phyloP scores from a whole-genome alignment of 116 monocot species.

The Iris pallida region DNA sequence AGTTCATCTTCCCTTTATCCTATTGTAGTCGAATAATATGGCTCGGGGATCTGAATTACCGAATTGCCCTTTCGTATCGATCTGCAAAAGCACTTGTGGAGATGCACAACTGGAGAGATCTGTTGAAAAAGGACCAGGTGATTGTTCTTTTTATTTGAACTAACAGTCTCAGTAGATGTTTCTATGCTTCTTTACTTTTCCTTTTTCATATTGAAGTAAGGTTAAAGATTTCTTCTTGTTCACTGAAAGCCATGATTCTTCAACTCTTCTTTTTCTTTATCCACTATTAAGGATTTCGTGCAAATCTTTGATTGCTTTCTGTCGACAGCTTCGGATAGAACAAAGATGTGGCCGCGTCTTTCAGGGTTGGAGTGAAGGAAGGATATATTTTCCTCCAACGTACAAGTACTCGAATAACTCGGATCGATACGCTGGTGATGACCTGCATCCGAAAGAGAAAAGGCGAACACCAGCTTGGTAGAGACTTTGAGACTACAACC shows the following conservation, averaged over 20 bases:
- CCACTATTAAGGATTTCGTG: not conserved
- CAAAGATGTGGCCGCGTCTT: slow-evolving; percentile 54
- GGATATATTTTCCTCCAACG: slow-evolving; percentile 78
- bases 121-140: slow-evolving; percentile 90
- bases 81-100: slow-evolving; percentile 48
- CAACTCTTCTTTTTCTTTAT: slow-evolving; percentile 6
- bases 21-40: slow-evolving; percentile 63
- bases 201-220: not conserved
- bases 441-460: slow-evolving; percentile 44
- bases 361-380: slow-evolving; percentile 76
- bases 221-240: slow-evolving; percentile 9
- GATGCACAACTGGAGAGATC: slow-evolving; percentile 62
- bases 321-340: slow-evolving; percentile 55
- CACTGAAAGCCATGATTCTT: slow-evolving; percentile 11
- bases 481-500: not conserved
- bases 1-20: not conserved
- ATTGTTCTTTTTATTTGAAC: not conserved
- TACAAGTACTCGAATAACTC: slow-evolving; percentile 86
- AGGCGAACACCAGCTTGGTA: slow-evolving; percentile 86
- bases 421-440: slow-evolving; percentile 58
- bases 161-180: not conserved
- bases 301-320: slow-evolving; percentile 3
- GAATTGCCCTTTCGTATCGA: slow-evolving; percentile 67
- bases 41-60: slow-evolving; percentile 92
- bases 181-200: slow-evolving; percentile 1